Evolutionary conservation across 208 protist genomes (phyloP).

Genomic region (Trichomonas tenax): DNA sequence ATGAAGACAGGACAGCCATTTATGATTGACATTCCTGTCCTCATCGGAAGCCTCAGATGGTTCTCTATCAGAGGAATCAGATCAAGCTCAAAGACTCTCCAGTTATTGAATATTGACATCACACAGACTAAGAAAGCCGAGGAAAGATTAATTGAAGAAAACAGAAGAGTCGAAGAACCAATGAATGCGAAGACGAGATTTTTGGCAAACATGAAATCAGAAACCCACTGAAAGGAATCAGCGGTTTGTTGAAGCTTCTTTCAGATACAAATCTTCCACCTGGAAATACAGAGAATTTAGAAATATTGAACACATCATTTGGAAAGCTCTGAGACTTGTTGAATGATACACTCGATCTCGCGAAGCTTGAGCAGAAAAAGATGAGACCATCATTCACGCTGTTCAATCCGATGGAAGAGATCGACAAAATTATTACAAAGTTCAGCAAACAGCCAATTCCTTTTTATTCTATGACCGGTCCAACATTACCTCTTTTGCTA

Average conservation of each 20-base stretch:
- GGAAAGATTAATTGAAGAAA: background rate
- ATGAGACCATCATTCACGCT: background rate
- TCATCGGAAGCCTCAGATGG: background rate
- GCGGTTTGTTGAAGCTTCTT: background rate
- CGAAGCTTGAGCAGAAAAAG: constrained; percentile 13
- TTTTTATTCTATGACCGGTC: background rate
- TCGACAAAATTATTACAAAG: background rate
- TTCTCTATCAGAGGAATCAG: background rate
- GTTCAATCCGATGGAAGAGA: background rate
- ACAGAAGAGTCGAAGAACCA: background rate
- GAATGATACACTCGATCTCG: constrained; percentile 18
- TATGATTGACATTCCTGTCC: background rate
- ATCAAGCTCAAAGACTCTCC: background rate
- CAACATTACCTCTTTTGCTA: background rate
- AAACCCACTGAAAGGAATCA: constrained; percentile 24
- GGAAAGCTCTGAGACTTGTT: background rate
- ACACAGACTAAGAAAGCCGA: background rate
- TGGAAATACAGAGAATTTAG: background rate
- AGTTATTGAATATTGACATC: background rate
- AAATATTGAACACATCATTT: background rate
- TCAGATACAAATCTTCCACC: background rate
- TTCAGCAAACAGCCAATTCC: background rate
- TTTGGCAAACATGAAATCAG: constrained; percentile 13
- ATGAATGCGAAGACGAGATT: constrained; percentile 13
- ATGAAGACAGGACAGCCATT: background rate